A percentile compares a stretch with the other conserved stretches of the same genome.
These are phyloP conservation scores for Cercospora sesami DNA, from an alignment of 2,329 filamentous ascomycete species.

Conservation along the genomic window DNA sequence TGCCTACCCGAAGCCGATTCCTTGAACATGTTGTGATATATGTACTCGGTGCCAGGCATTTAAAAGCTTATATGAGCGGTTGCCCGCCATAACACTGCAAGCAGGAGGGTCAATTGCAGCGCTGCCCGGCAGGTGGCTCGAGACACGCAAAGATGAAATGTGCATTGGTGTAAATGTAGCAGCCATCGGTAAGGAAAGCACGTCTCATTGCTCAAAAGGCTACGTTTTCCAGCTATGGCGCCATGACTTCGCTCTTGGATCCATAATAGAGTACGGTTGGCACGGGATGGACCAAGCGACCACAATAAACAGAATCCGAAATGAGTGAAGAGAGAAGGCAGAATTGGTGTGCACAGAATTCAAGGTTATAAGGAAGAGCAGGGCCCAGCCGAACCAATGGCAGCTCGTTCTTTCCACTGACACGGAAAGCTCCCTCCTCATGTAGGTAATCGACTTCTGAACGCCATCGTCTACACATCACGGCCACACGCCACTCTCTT, in stretches of 20 bases:
- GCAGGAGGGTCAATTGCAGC: neutral
- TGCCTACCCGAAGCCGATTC: neutral
- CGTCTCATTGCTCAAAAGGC: slow-evolving; percentile 50
- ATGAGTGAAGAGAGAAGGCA: slow-evolving; percentile 53
- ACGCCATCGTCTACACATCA: slow-evolving; percentile 9
- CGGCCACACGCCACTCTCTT: slow-evolving; percentile 18
- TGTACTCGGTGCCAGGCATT: neutral
- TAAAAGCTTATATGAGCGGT: neutral
- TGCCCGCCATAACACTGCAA: neutral
- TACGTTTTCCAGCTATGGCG: slow-evolving; percentile 63
- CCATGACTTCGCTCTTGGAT: slow-evolving; percentile 59
- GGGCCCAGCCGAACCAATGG: slow-evolving; percentile 13
- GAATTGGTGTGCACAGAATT: slow-evolving; percentile 20
- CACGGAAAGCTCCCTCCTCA: slow-evolving; percentile 7
- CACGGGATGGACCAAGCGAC: slow-evolving; percentile 50
- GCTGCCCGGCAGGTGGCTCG: neutral
- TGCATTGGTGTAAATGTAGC: slow-evolving; percentile 50
- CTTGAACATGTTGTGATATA: neutral
- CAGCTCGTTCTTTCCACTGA: neutral
- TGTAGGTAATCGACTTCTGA: slow-evolving; percentile 8
- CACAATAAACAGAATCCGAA: slow-evolving; percentile 66
- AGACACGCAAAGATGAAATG: neutral
- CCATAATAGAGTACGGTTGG: slow-evolving; percentile 62
- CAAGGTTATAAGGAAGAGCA: slow-evolving; percentile 5
- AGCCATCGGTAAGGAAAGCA: slow-evolving; percentile 66